These are phyloP conservation scores for Ceratocystis albifundus DNA, from an alignment of 2,329 filamentous ascomycete species.

Conservation along the genomic window DNA sequence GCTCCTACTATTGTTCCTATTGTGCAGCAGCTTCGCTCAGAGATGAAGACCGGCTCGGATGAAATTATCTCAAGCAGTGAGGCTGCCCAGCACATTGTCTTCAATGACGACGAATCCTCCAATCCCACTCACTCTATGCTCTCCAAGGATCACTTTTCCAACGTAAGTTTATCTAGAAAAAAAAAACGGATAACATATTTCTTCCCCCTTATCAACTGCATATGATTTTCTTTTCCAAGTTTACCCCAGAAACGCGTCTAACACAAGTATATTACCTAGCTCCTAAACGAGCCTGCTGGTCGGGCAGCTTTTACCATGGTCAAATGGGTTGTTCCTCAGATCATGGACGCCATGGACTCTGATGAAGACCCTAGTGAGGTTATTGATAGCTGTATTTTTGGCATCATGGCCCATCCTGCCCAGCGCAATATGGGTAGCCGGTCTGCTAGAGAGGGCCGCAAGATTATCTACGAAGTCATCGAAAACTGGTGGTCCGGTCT, in stretches of 20 bases:
- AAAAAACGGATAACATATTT: background rate
- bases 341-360: slow-evolving; percentile 73
- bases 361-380: slow-evolving; percentile 64
- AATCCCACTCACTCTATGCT: slow-evolving; percentile 94
- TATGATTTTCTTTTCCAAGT: background rate
- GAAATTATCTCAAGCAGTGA: slow-evolving; percentile 80
- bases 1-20: slow-evolving; percentile 80
- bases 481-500: slow-evolving; percentile 71
- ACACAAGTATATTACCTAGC: slow-evolving; percentile 29
- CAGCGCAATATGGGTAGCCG: slow-evolving; percentile 59
- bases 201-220: background rate
- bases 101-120: slow-evolving; percentile 60
- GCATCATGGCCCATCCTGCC: slow-evolving; percentile 81
- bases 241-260: slow-evolving; percentile 16
- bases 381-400: slow-evolving; percentile 64
- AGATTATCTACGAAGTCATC: slow-evolving; percentile 67
- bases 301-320: slow-evolving; percentile 68
- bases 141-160: slow-evolving; percentile 90
- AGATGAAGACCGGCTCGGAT: slow-evolving; percentile 72
- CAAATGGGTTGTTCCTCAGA: slow-evolving; percentile 75
- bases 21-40: slow-evolving; percentile 73
- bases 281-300: slow-evolving; percentile 80
- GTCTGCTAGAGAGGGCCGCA: slow-evolving; percentile 59
- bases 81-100: slow-evolving; percentile 76
- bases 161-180: slow-evolving; percentile 37